Conservation (phyloP, 176 grass and related monocot species). For the Oryza australiensis region DNA sequence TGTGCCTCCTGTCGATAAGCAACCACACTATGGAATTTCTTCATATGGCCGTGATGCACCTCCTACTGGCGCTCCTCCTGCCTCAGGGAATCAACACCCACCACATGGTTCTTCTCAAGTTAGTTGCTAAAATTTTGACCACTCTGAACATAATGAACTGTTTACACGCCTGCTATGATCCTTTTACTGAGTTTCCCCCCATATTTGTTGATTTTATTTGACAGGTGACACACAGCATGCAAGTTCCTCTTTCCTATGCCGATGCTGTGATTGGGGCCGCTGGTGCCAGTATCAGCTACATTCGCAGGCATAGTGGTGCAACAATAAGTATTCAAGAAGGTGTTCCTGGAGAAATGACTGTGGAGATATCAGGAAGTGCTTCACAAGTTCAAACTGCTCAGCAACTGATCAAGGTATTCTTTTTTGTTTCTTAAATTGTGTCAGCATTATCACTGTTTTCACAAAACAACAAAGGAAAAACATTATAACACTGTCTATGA, state of each 20-base stretch:
- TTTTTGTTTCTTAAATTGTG: slow-evolving; percentile 18
- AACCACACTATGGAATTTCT: slow-evolving; percentile 77
- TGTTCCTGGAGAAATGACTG: slow-evolving; percentile 91
- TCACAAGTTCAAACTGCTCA: slow-evolving; percentile 95
- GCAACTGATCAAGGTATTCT: slow-evolving; percentile 84
- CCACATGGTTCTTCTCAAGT: slow-evolving; percentile 67
- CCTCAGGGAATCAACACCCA: slow-evolving; percentile 63
- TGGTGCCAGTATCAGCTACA: slow-evolving; percentile 94
- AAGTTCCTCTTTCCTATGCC: slow-evolving; percentile 91
- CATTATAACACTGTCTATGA: not conserved
- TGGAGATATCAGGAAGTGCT: slow-evolving; percentile 80
- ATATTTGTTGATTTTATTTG: slow-evolving; percentile 24
- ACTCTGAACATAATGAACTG: slow-evolving; percentile 8
- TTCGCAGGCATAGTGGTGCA: slow-evolving; percentile 90
- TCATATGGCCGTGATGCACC: slow-evolving; percentile 68
- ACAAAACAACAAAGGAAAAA: not conserved
- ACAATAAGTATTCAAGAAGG: slow-evolving; percentile 98
- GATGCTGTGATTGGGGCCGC: slow-evolving; percentile 94
- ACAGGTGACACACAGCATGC: slow-evolving; percentile 85
- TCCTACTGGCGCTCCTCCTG: slow-evolving; percentile 32
- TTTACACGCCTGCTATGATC: not conserved
- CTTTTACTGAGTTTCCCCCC: not conserved
- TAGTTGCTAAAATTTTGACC: slow-evolving; percentile 29
- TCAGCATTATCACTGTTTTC: not conserved
- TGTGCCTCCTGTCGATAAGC: slow-evolving; percentile 67